Base-by-base conservation (phyloP, 495 filamentous ascomycete species). In the Oidiodendron maius region DNA sequence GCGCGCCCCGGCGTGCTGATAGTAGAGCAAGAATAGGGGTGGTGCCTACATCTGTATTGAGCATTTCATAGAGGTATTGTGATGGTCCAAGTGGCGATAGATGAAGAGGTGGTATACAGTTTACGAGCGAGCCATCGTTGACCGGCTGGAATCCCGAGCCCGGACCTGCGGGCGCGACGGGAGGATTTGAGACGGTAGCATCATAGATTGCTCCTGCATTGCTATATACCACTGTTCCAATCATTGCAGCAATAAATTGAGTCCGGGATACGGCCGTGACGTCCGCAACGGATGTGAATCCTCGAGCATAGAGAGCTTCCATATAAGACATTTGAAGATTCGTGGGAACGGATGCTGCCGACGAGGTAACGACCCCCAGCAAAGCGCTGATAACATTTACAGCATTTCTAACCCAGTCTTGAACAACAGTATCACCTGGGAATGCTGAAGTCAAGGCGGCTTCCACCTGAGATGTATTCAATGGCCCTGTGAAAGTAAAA, bases 261-360 rank as follows among this genome's bases (percentile, higher is more conserved):
- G 12, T 17, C 22, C 11, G 10, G 43, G 43, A 9, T 9, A 46
- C 26, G 6, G 16, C n/a, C 2, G 2, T 2, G 4, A 36, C 43
- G 6, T 2, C 22, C 10, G 10, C 23, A 9, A 3, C 15, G 13
- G n/a, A 20, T 8, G 25, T 46, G 18, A 46, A 46, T 3, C 43
- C 43, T 17, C 43, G 43, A 35, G 43, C 43, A 21, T 46, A 46
- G 43, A 46, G 43, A 10, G 43, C 43, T 35, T 46, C 43, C 25
- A 46, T 46, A 20, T 3, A 2, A 11, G 43, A 46, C 26, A 46
- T 34, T 18, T 46, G 43, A 25, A 46, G 21, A 34, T 6, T 35
- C 36, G 43, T 8, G 8, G 28, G 28, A 32, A 8, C 8, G n/a
- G 28, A 32, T 32, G 28, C 8, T 8, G 28, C n/a, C n/a, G n/a